Evolutionary conservation across 805 yeast species (phyloP).

Genomic region (Candida khao-thaluensis): DNA sequence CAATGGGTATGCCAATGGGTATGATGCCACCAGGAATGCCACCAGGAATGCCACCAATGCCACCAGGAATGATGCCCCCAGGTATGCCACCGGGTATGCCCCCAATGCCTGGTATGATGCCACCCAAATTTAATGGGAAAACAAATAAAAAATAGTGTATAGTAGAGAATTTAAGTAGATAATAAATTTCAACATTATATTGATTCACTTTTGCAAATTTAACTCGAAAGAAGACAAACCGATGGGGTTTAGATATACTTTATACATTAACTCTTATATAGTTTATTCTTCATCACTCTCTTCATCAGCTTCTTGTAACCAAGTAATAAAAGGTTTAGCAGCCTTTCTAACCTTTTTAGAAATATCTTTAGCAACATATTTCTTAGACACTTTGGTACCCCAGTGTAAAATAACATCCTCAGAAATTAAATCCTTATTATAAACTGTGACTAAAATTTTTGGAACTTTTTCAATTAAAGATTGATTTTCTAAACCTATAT

Average conservation of each 20-base stretch:
- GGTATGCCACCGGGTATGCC: conserved; percentile 18
- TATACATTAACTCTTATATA: not conserved
- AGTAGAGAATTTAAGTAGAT: too few species aligned
- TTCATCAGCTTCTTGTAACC: conserved; percentile 94
- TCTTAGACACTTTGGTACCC: conserved; percentile 91
- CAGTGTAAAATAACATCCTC: conserved; percentile 81
- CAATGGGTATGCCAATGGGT: conserved; percentile 16
- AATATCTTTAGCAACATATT: conserved; percentile 87
- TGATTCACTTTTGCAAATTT: too few species aligned
- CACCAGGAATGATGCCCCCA: conserved; percentile 16
- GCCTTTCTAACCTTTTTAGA: conserved; percentile 94
- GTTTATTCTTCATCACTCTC: conserved; percentile 64
- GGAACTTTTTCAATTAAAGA: conserved; percentile 69
- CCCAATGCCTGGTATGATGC: conserved; percentile 14
- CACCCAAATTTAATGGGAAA: conserved; percentile 4
- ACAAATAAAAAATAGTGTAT: conserved; percentile 1
- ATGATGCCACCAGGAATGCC: conserved; percentile 19
- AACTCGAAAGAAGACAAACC: too few species aligned
- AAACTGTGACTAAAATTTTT: conserved; percentile 75
- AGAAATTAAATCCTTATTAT: conserved; percentile 78
- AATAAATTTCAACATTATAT: not conserved
- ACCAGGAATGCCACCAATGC: conserved; percentile 22
- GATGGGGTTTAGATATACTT: too few species aligned
- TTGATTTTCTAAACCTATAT: conserved; percentile 78
- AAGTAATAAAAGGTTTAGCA: conserved; percentile 90